These are phyloP conservation scores for Blepharisma undulans DNA, from an alignment of 169 alveolate genomes.

Conservation along the genomic window DNA sequence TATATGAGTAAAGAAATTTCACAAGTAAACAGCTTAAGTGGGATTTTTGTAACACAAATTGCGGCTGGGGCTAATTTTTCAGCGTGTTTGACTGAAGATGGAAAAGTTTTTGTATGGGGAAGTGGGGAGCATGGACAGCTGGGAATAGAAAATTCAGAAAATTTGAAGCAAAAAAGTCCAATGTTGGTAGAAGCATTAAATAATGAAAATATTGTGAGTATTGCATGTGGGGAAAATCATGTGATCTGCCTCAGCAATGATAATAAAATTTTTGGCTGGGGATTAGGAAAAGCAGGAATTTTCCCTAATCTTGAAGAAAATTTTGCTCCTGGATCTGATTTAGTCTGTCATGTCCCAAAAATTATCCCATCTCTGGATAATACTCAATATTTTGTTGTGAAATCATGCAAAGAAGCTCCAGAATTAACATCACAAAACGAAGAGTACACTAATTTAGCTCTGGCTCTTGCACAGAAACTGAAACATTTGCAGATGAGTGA, in stretches of 20 bases:
- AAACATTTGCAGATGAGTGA: neutral
- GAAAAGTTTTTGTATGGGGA: slow-evolving; percentile 40
- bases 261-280: slow-evolving; percentile 38
- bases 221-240: slow-evolving; percentile 26
- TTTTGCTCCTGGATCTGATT: slow-evolving; percentile 6
- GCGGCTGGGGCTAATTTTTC: slow-evolving; percentile 29
- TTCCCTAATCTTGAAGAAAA: neutral
- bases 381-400: neutral
- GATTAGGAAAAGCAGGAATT: slow-evolving; percentile 15
- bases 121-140: slow-evolving; percentile 40
- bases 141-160: slow-evolving; percentile 4
- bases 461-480: neutral
- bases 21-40: neutral
- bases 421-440: neutral
- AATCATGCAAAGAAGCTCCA: neutral
- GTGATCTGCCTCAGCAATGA: neutral
- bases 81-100: slow-evolving; percentile 22
- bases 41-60: neutral
- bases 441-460: neutral
- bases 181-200: neutral
- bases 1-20: slow-evolving; percentile 27
- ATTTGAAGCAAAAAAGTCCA: neutral
- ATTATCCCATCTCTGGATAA: neutral
- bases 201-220: neutral
- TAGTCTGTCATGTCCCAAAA: slow-evolving; percentile 19